Evolutionary conservation across 441 rosid species (phyloP).

Genomic region (Populus trichocarpa): DNA sequence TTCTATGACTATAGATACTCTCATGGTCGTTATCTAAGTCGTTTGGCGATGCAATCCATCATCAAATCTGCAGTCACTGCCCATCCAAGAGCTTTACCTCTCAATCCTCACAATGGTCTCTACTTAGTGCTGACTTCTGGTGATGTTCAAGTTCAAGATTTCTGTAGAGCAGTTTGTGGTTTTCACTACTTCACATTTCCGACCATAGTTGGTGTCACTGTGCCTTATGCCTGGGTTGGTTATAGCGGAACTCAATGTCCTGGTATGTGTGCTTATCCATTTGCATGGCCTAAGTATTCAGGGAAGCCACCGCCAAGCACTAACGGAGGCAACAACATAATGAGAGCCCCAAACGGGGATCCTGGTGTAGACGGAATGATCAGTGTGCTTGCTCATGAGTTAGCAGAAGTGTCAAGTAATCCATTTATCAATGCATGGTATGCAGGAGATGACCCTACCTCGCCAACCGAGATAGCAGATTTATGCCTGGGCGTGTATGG

Average conservation of each 20-base stretch:
- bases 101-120: conserved; percentile 51
- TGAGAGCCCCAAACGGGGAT: conserved; percentile 58
- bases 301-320: conserved; percentile 38
- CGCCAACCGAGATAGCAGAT: conserved; percentile 61
- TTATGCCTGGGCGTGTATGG: conserved; percentile 57
- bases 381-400: conserved; percentile 64
- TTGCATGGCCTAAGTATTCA: conserved; percentile 46
- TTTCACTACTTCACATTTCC: conserved; percentile 73
- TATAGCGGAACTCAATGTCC: conserved; percentile 59
- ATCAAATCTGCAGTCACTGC: conserved; percentile 44
- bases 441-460: conserved; percentile 55
- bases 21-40: conserved; percentile 45
- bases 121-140: conserved; percentile 48
- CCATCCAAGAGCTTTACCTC: conserved; percentile 31
- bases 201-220: conserved; percentile 40
- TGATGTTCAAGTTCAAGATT: conserved; percentile 62
- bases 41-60: conserved; percentile 49
- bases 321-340: conserved; percentile 34
- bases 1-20: conserved; percentile 45
- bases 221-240: conserved; percentile 67
- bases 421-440: conserved; percentile 66
- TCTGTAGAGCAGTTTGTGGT: conserved; percentile 62
- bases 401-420: conserved; percentile 55
- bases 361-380: conserved; percentile 63
- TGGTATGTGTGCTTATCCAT: conserved; percentile 59